Conservation (phyloP, 805 yeast genomes). For the Spathaspora girioi region DNA sequence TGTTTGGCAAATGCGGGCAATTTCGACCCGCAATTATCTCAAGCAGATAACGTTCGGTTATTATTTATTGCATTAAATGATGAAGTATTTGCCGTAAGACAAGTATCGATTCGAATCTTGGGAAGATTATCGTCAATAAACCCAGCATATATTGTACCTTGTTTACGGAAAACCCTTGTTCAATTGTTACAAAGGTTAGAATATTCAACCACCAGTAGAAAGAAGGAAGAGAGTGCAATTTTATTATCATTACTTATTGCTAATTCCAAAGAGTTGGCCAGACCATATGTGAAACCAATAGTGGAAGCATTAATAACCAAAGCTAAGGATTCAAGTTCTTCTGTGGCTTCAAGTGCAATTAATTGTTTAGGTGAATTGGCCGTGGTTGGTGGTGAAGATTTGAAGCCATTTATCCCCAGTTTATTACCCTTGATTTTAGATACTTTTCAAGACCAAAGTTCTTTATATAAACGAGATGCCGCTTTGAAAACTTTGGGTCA, state of each 20-base stretch:
- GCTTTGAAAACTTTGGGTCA: slow-evolving; percentile 87
- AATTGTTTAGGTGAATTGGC: slow-evolving; percentile 87
- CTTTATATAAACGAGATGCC: slow-evolving; percentile 83
- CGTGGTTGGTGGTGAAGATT: slow-evolving; percentile 82
- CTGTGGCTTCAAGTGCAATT: slow-evolving; percentile 84
- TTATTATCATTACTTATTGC: slow-evolving; percentile 69
- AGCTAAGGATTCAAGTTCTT: slow-evolving; percentile 65
- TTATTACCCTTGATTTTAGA: slow-evolving; percentile 86
- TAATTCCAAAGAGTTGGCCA: slow-evolving; percentile 76
- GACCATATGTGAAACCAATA: slow-evolving; percentile 90
- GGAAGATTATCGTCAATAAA: slow-evolving; percentile 84
- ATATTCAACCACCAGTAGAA: slow-evolving; percentile 67
- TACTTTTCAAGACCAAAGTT: slow-evolving; percentile 88
- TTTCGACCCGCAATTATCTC: slow-evolving; percentile 90
- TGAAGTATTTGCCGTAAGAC: slow-evolving; percentile 79
- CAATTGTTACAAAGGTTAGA: slow-evolving; percentile 84
- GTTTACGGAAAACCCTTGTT: slow-evolving; percentile 78
- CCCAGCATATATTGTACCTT: slow-evolving; percentile 95
- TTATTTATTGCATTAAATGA: slow-evolving; percentile 89
- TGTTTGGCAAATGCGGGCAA: slow-evolving; percentile 58
- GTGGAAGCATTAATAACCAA: slow-evolving; percentile 78
- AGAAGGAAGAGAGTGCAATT: slow-evolving; percentile 83
- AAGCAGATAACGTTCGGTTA: slow-evolving; percentile 83
- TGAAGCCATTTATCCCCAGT: slow-evolving; percentile 65
- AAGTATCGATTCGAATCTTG: slow-evolving; percentile 70